Percentiles rank a stretch among this genome's conserved stretches.
These are phyloP conservation scores for Solanum clarkiae DNA, from an alignment of 257 asterid species.

Conservation along the genomic window DNA sequence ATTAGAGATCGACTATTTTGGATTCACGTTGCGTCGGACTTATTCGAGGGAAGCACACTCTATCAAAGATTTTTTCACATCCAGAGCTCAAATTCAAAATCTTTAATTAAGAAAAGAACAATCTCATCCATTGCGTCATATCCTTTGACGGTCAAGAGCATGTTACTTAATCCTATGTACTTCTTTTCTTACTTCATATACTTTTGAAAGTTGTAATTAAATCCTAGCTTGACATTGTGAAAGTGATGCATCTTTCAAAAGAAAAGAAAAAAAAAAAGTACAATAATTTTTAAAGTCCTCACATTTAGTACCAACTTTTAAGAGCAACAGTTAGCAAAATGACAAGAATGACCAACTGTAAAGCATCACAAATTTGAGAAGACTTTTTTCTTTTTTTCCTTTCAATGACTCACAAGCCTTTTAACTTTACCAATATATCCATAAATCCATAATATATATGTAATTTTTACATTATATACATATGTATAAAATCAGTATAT, in stretches of 20 bases:
- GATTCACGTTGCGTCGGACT: no score
- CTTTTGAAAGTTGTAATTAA: not conserved
- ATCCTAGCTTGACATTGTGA: not conserved
- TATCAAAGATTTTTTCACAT: no score
- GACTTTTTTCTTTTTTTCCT: not conserved
- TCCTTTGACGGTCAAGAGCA: no score
- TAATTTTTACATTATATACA: not conserved
- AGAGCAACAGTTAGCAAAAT: not conserved
- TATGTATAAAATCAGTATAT: not conserved
- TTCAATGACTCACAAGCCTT: not conserved
- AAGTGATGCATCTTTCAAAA: not conserved
- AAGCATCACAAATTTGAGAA: not conserved
- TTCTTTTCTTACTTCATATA: not conserved
- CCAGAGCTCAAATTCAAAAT: rapidly evolving
- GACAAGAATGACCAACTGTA: not conserved
- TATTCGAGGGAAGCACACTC: rapidly evolving
- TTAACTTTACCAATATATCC: not conserved
- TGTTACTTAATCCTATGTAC: not conserved
- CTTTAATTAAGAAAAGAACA: rapidly evolving
- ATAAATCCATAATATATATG: not conserved
- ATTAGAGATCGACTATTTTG: no score
- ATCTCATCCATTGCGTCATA: no score
- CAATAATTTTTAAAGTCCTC: not conserved
- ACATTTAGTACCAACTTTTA: not conserved
- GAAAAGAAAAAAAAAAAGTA: not conserved